Conservation (phyloP, 1,139 yeast genomes). For the Scheffersomyces stambukii region DNA sequence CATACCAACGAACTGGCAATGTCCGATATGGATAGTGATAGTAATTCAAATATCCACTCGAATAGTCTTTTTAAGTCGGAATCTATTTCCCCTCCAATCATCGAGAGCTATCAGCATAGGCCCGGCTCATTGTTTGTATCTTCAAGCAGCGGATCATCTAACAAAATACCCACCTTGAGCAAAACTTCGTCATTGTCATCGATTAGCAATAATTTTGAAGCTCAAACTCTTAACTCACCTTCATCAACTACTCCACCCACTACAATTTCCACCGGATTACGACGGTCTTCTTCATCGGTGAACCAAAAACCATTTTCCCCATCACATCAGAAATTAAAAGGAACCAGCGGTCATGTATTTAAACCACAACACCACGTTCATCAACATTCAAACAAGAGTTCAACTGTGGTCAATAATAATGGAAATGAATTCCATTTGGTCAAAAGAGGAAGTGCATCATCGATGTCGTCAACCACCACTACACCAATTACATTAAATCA, state of each 20-base stretch:
- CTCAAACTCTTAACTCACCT: slow-evolving; percentile 25
- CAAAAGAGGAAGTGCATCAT: neutral
- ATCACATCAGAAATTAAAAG: slow-evolving; percentile 21
- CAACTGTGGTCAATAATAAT: no score
- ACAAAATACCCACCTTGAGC: slow-evolving; percentile 7
- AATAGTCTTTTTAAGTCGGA: no score
- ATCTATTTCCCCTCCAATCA: slow-evolving; percentile 7
- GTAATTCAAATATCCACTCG: neutral
- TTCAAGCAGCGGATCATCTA: slow-evolving; percentile 6
- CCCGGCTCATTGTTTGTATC: slow-evolving; percentile 3
- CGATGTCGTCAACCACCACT: neutral
- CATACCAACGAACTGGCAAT: slow-evolving; percentile 2
- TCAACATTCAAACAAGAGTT: no score
- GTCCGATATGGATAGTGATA: slow-evolving; percentile 11
- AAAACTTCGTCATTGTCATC: slow-evolving; percentile 13
- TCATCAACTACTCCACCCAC: slow-evolving; percentile 12
- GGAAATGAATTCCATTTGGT: no score
- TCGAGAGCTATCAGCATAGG: slow-evolving; percentile 2
- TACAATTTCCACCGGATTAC: slow-evolving; percentile 10
- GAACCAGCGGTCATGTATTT: slow-evolving; percentile 27
- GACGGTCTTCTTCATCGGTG: slow-evolving; percentile 16
- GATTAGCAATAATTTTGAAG: slow-evolving; percentile 26
- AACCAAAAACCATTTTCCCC: slow-evolving; percentile 9
- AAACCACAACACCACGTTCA: slow-evolving; percentile 21
- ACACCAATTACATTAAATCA: neutral